Evolutionary conservation across 495 filamentous ascomycete genomes (phyloP).

Genomic region (Tetracladium marchalianum): DNA sequence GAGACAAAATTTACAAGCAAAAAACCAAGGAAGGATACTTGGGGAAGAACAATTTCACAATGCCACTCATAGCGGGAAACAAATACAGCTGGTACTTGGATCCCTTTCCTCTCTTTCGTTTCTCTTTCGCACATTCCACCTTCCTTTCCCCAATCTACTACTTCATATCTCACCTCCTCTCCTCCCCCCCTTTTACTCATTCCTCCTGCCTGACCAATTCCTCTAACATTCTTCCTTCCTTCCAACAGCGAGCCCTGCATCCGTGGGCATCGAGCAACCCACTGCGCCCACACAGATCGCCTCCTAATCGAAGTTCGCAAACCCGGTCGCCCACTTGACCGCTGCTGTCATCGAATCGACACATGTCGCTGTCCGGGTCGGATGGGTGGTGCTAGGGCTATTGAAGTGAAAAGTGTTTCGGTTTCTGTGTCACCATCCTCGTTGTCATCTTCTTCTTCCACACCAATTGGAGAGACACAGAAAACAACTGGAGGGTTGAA

Average conservation of each 20-base stretch:
- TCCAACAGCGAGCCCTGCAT: constrained; percentile 48
- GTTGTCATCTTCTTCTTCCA: background rate
- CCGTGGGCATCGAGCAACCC: constrained; percentile 55
- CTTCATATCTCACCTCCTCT: background rate
- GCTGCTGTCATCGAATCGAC: constrained; percentile 46
- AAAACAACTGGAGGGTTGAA: constrained; percentile 39
- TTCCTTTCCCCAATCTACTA: too few species aligned
- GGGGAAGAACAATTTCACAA: background rate
- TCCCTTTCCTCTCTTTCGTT: too few species aligned
- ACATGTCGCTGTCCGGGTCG: constrained; percentile 39
- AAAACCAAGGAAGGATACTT: background rate
- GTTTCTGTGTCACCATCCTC: background rate
- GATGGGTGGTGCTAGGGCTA: background rate
- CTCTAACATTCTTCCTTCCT: background rate
- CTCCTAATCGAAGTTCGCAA: constrained; percentile 54
- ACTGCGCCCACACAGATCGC: constrained; percentile 51
- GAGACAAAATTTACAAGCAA: too few species aligned
- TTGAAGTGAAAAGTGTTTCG: background rate
- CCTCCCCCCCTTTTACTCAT: background rate
- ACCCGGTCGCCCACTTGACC: constrained; percentile 49
- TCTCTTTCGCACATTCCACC: too few species aligned
- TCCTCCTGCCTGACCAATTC: background rate
- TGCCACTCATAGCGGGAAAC: background rate
- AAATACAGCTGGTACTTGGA: too few species aligned
- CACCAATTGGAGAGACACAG: constrained; percentile 24